These are phyloP conservation scores for Pestalotiopsis sp. DNA, from an alignment of 2,329 filamentous ascomycete species.

Conservation along the genomic window DNA sequence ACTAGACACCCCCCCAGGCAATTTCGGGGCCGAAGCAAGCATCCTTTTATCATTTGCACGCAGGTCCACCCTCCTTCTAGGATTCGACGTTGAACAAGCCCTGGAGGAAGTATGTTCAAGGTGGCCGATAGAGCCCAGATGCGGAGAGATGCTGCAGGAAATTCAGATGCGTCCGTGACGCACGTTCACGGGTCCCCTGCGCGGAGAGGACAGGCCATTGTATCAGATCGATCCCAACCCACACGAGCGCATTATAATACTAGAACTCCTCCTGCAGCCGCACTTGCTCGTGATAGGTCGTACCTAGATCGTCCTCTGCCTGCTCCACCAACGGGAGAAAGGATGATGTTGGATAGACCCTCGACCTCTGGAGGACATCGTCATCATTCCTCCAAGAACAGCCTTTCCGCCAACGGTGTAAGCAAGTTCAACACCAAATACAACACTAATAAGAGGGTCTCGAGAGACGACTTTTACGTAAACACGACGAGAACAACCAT, in stretches of 20 bases:
- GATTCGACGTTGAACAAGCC: constrained; percentile 18
- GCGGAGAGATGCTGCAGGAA: constrained; percentile 28
- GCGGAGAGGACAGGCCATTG: constrained; percentile 28
- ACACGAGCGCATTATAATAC: constrained; percentile 28
- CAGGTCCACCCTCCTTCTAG: constrained; percentile 21
- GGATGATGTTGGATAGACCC: constrained; percentile 40
- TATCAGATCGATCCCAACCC: constrained; percentile 33
- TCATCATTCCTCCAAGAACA: constrained; percentile 26
- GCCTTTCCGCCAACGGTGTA: constrained; percentile 28
- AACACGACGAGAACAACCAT: constrained; percentile 33
- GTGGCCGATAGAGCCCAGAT: constrained; percentile 27
- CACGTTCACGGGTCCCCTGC: constrained; percentile 30
- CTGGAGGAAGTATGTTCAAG: constrained; percentile 24
- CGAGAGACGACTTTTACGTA: constrained; percentile 46
- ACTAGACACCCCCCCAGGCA: constrained; percentile 13
- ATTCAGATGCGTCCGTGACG: constrained; percentile 29
- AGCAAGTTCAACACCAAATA: constrained; percentile 30
- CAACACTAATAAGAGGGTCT: constrained; percentile 46
- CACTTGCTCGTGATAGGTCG: constrained; percentile 22
- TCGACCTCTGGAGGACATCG: constrained; percentile 42
- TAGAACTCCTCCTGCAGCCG: constrained; percentile 21
- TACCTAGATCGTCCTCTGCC: constrained; percentile 29
- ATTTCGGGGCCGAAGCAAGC: constrained; percentile 13
- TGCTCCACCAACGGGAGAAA: constrained; percentile 23
- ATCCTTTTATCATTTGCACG: constrained; percentile 17